Base-by-base conservation (phyloP, 1,284 basidiomycete genomes). In the Dichomitus squalens region DNA sequence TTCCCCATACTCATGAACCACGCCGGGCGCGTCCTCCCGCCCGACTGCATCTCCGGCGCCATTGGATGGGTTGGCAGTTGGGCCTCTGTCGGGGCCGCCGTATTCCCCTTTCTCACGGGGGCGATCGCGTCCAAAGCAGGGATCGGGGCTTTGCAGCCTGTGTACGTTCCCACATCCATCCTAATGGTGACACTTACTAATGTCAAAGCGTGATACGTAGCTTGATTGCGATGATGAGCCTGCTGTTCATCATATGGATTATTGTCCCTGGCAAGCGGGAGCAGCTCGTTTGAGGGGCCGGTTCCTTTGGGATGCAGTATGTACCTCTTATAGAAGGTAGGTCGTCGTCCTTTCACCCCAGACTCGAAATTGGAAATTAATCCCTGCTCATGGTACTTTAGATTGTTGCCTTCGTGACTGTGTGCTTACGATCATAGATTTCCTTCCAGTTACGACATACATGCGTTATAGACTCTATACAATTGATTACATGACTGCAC, bases 21-120 rank as follows among this genome's bases (percentile, higher is more conserved):
- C 52, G 69, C 79, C 1, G 70, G 74, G 11, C 72, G 77, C 8
- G 71, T 84, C 46, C 70, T 86, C 12, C 83, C 83, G 4, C 75
- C 74, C 12, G 76, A 78, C 74, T 67, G 85, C 7, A 69, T 85
- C 25, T 84, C 81, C 0, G 82, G 79, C 14, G 76, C 76, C 49
- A 82, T 86, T 25, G 84, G 83, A 1, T 86, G 81, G 80, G 82
- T 84, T 36, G 75, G 78, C 18, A 78, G 78, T 12, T 73, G 82
- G 48, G 82, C 83, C 6, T 79, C 81, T 60, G 76, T 79, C 2
- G 83, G 84, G 4, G 79, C 77, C n/a, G 84, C 85, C 0, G 57
- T 79, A 14, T 60, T 84, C 18, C 84, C 85, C 11, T 85, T 85
- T 66, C 70, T 84, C 50, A 83, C 81, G 0, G 84, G 84, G 34